Percentiles rank a stretch among this genome's conserved stretches.
Conservation (phyloP, 1,139 yeast genomes). For the Meyerozyma sp. region DNA sequence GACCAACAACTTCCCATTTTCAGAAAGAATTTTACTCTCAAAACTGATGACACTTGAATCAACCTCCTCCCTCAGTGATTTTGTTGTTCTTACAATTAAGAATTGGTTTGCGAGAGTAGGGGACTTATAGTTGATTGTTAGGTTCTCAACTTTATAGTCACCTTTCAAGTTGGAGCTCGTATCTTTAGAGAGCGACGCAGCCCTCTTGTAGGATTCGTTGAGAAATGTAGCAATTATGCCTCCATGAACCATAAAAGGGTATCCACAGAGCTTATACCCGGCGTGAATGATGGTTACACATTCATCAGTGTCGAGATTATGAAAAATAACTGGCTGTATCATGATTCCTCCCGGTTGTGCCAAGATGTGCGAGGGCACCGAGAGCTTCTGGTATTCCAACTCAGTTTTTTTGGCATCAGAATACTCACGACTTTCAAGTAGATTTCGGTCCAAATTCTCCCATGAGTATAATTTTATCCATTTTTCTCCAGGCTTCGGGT, state of each 20-base stretch:
- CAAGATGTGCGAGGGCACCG: constrained; percentile 28
- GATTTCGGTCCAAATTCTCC: constrained; percentile 51
- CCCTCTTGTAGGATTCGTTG: constrained; percentile 66
- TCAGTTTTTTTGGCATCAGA: constrained; percentile 16
- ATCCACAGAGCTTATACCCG: constrained; percentile 79
- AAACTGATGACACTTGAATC: constrained; percentile 17
- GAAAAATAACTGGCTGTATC: constrained; percentile 66
- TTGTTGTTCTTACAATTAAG: constrained; percentile 55
- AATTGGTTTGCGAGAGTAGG: constrained; percentile 84
- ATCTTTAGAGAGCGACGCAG: constrained; percentile 39
- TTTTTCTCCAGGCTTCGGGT: constrained; percentile 31
- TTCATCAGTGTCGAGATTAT: constrained; percentile 51
- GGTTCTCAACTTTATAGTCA: constrained; percentile 42
- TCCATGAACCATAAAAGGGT: constrained; percentile 85
- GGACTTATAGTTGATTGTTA: constrained; percentile 54
- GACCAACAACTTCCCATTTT: constrained; percentile 32
- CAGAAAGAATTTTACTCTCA: constrained; percentile 30
- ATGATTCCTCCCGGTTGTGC: constrained; percentile 73
- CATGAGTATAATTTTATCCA: constrained; percentile 51
- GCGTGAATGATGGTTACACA: constrained; percentile 67
- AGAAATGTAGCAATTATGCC: constrained; percentile 81
- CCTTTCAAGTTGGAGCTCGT: constrained; percentile 31
- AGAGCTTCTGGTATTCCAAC: constrained; percentile 26
- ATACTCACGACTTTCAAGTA: constrained; percentile 22
- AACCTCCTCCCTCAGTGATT: constrained; percentile 13